Percentiles rank a stretch among this genome's conserved stretches.
These are phyloP conservation scores for Kodamaea ohmeri DNA, from an alignment of 1,139 yeast genomes.

Conservation along the genomic window DNA sequence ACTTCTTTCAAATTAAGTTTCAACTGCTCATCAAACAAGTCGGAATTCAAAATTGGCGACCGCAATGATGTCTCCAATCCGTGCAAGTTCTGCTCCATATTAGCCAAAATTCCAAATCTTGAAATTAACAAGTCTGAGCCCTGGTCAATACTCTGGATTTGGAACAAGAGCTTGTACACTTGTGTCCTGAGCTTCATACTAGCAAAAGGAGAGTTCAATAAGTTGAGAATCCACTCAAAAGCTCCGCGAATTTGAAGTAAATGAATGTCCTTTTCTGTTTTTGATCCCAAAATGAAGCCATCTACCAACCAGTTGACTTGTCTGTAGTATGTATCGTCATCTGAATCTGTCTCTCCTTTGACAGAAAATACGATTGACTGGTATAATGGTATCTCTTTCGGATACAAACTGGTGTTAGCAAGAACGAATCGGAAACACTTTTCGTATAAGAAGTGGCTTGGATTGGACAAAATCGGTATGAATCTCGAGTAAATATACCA, in stretches of 20 bases:
- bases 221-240: slow-evolving; percentile 65
- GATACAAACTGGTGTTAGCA: slow-evolving; percentile 52
- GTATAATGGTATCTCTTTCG: slow-evolving; percentile 65
- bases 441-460: slow-evolving; percentile 72
- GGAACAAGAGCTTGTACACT: slow-evolving; percentile 44
- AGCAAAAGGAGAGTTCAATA: slow-evolving; percentile 50
- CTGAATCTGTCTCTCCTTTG: slow-evolving; percentile 32
- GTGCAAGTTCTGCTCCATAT: slow-evolving; percentile 42
- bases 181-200: slow-evolving; percentile 37
- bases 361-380: slow-evolving; percentile 40
- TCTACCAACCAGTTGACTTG: slow-evolving; percentile 69
- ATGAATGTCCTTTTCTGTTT: slow-evolving; percentile 48
- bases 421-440: slow-evolving; percentile 60
- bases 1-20: slow-evolving; percentile 46
- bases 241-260: slow-evolving; percentile 51
- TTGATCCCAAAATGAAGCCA: slow-evolving; percentile 44
- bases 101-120: slow-evolving; percentile 57
- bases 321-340: slow-evolving; percentile 51
- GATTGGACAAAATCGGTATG: slow-evolving; percentile 57
- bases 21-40: slow-evolving; percentile 32
- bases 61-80: slow-evolving; percentile 14
- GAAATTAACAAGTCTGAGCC: slow-evolving; percentile 65
- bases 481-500: slow-evolving; percentile 48
- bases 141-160: slow-evolving; percentile 52
- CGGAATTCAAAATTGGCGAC: slow-evolving; percentile 9